A percentile compares a stretch with the other conserved stretches of the same genome.
Evolutionary conservation across 73 alveolate species (phyloP).

Genomic region (Tetrahymena malaccensis): DNA sequence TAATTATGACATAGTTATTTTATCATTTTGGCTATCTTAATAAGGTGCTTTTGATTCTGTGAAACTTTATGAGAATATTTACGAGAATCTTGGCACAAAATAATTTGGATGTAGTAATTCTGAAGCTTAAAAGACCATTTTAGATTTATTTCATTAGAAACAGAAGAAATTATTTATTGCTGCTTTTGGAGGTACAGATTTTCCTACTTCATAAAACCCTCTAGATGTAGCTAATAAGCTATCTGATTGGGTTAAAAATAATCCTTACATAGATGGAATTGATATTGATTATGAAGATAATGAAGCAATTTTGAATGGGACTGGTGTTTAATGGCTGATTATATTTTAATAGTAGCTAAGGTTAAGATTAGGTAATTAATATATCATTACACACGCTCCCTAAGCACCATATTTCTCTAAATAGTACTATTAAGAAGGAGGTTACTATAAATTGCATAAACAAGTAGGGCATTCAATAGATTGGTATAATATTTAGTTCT

Average conservation of each 20-base stretch:
- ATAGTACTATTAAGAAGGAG: background rate
- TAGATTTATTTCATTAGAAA: background rate
- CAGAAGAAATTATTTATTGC: background rate
- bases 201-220: background rate
- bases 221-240: background rate
- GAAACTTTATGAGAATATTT: background rate
- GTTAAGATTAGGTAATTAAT: background rate
- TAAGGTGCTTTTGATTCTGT: background rate
- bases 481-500: background rate
- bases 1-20: background rate
- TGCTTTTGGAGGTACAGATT: background rate
- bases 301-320: background rate
- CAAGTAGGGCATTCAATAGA: background rate
- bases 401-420: background rate
- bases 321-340: background rate
- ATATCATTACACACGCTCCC: background rate
- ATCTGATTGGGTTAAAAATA: background rate
- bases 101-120: background rate
- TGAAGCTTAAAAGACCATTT: background rate
- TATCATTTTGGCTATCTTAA: background rate
- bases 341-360: background rate
- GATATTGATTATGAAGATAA: background rate
- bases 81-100: background rate
- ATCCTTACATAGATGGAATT: background rate
- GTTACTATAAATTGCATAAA: background rate